Conservation (phyloP, 108 stramenopile species). For the Skeletonema tropicum region DNA sequence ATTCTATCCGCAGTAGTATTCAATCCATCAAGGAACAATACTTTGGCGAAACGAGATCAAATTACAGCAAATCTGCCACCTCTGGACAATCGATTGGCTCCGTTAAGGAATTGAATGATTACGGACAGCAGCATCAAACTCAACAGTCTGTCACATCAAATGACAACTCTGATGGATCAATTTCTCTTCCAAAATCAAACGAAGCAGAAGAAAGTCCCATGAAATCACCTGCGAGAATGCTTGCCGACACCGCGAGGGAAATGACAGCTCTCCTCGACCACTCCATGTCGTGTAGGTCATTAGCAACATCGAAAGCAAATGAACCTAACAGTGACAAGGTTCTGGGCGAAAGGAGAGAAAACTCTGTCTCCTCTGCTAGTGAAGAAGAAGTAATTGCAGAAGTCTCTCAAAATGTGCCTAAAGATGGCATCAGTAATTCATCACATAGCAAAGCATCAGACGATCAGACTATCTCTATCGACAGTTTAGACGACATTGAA, state of each 20-base stretch:
- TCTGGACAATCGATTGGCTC: slow-evolving; percentile 1
- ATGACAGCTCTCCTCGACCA: slow-evolving; percentile 24
- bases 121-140: background rate
- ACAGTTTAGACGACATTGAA: slow-evolving; percentile 16
- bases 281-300: slow-evolving; percentile 17
- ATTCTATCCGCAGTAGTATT: background rate
- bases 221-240: background rate
- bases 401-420: slow-evolving; percentile 1
- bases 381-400: background rate
- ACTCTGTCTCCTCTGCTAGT: slow-evolving; percentile 7
- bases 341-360: slow-evolving; percentile 2
- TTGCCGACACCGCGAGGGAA: slow-evolving; percentile 19
- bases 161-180: background rate
- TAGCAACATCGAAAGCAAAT: background rate
- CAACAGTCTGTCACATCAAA: background rate
- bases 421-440: background rate
- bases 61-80: background rate
- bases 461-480: background rate
- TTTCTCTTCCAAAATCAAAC: background rate
- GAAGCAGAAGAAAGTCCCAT: background rate
- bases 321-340: background rate
- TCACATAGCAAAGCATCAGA: slow-evolving; percentile 7
- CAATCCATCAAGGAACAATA: slow-evolving; percentile 4
- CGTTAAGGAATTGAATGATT: background rate
- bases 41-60: slow-evolving; percentile 2